phyloP scores from a whole-genome alignment of 2,329 filamentous ascomycete species.

The Pestalotiopsis sp. region DNA sequence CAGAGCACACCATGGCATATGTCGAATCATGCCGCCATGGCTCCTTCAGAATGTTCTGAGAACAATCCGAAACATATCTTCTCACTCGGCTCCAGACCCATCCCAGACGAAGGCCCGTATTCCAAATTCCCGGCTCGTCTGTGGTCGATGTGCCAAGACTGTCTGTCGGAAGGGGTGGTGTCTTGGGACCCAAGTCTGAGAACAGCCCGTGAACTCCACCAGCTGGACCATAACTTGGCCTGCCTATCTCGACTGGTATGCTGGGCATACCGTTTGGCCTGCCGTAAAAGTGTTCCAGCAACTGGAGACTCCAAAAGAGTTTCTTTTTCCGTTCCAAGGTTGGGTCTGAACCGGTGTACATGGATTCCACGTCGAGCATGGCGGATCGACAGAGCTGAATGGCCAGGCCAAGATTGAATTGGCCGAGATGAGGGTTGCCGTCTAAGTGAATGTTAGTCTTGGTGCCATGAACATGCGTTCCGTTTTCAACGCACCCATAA shows the following conservation, averaged over 20 bases:
- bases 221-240: conserved; percentile 32
- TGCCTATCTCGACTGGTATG: conserved; percentile 40
- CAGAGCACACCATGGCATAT: conserved; percentile 49
- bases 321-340: conserved; percentile 45
- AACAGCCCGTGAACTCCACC: conserved; percentile 17
- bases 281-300: conserved; percentile 51
- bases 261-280: conserved; percentile 44
- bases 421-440: conserved; percentile 47
- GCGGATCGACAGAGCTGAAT: conserved; percentile 51
- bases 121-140: conserved; percentile 50
- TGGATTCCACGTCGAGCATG: conserved; percentile 43
- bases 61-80: conserved; percentile 48
- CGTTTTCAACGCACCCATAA: conserved; percentile 39
- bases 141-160: conserved; percentile 40
- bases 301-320: conserved; percentile 51
- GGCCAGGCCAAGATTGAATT: conserved; percentile 50
- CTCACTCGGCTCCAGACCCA: conserved; percentile 51
- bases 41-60: conserved; percentile 46
- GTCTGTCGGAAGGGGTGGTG: conserved; percentile 44
- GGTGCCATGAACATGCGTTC: background rate
- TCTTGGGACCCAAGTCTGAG: conserved; percentile 30
- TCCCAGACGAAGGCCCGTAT: conserved; percentile 46
- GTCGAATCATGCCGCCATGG: conserved; percentile 53
- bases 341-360: conserved; percentile 36
- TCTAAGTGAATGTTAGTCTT: conserved; percentile 34